These are phyloP conservation scores for Sclerotinia borealis DNA, from an alignment of 2,329 filamentous ascomycete species.

Conservation along the genomic window DNA sequence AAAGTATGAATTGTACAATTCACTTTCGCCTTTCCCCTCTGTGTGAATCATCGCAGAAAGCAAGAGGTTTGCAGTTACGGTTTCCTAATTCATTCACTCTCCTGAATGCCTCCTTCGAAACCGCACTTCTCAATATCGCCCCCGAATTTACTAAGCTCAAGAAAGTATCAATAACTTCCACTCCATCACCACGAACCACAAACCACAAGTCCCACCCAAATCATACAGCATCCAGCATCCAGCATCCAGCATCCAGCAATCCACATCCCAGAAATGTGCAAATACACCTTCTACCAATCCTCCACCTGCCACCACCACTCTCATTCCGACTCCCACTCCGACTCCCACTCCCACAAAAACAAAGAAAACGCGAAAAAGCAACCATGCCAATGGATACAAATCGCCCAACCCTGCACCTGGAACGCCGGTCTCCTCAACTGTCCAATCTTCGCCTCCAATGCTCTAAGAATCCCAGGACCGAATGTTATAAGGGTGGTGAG, in stretches of 20 bases:
- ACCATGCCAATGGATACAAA: conserved; percentile 11
- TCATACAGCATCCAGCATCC: not conserved
- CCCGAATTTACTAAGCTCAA: too few relatives aligned
- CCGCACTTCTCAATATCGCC: not conserved
- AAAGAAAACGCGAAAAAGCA: not conserved
- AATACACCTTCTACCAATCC: conserved; percentile 7
- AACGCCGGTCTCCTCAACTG: conserved; percentile 4
- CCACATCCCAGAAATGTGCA: not conserved
- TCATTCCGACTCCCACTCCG: too few relatives aligned
- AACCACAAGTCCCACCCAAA: not conserved
- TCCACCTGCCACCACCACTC: not conserved
- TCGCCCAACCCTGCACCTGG: not conserved
- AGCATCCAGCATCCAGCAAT: not conserved
- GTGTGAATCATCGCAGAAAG: not conserved
- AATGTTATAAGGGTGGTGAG: not conserved
- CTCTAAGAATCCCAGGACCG: conserved; percentile 4
- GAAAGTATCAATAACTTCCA: not conserved
- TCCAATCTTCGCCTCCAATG: not conserved
- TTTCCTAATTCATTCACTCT: not conserved
- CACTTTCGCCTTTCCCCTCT: not conserved
- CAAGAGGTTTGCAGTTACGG: not conserved
- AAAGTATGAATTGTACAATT: not conserved
- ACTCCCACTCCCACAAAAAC: not conserved
- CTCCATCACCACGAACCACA: not conserved
- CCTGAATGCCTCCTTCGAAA: not conserved